Evolutionary conservation across 2,329 filamentous ascomycete genomes (phyloP).

Genomic region (Chrysoporthe deuterocubensis): DNA sequence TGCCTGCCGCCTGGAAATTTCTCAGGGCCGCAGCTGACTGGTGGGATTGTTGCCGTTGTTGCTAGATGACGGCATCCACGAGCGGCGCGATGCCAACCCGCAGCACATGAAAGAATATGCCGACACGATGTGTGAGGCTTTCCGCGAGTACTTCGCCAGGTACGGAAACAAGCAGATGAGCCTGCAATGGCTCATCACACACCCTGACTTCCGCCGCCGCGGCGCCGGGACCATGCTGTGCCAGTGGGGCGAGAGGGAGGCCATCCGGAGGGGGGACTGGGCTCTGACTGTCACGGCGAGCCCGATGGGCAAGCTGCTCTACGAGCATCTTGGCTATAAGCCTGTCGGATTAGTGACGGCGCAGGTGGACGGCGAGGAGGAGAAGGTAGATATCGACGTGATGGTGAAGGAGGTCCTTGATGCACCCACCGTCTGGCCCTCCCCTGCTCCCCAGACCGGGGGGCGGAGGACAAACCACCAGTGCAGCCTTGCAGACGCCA

Average conservation of each 20-base stretch:
- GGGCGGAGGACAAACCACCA: background rate
- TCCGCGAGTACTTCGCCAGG: background rate
- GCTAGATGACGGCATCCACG: background rate
- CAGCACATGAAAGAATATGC: background rate
- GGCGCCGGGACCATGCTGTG: constrained; percentile 2
- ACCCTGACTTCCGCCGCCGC: constrained; percentile 3
- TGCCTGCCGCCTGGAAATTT: background rate
- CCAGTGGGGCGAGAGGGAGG: constrained; percentile 7
- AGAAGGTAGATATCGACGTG: background rate
- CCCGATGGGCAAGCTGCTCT: constrained; percentile 2
- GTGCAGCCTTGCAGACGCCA: background rate
- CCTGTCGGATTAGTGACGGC: background rate
- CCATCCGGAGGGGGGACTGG: background rate
- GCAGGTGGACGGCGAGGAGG: background rate
- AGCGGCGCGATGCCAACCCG: constrained; percentile 2
- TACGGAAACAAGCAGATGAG: background rate
- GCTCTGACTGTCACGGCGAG: background rate
- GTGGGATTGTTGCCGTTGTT: background rate
- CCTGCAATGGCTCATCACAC: background rate
- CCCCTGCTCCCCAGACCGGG: background rate
- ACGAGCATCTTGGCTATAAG: background rate
- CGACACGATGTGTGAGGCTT: background rate
- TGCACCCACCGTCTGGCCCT: background rate
- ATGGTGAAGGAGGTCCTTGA: background rate
- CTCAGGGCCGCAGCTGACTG: background rate